Evolutionary conservation across 495 filamentous ascomycete species (phyloP).

Genomic region (Aspergillus taichungensis): DNA sequence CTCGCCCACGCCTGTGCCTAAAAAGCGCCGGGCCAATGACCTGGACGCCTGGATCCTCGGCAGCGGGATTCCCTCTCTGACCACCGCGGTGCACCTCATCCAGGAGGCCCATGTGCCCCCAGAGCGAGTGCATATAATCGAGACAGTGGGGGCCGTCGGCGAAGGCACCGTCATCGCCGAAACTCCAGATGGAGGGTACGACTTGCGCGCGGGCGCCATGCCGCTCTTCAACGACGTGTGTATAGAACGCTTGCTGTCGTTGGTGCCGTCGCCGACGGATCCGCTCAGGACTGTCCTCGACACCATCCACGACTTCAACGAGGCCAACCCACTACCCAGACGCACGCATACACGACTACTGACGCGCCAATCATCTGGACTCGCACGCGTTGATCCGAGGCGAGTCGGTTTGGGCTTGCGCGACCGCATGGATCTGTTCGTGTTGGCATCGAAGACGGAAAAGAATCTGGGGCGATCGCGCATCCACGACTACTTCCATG

Average conservation of each 20-base stretch:
- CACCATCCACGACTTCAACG: conserved; percentile 20
- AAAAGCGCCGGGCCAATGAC: conserved; percentile 3
- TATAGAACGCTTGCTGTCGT: conserved; percentile 25
- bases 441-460: conserved; percentile 22
- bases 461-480: conserved; percentile 21
- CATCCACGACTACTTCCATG: conserved; percentile 27
- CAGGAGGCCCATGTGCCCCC: conserved; percentile 34
- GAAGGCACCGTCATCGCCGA: conserved; percentile 27
- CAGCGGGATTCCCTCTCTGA: conserved; percentile 33
- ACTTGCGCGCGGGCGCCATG: conserved; percentile 28
- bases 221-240: conserved; percentile 29
- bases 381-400: conserved; percentile 2
- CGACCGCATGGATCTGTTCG: conserved; percentile 25
- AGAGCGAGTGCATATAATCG: conserved; percentile 33
- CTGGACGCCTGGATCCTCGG: conserved; percentile 28
- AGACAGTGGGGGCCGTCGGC: conserved; percentile 19
- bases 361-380: neutral
- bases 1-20: neutral
- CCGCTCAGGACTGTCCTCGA: conserved; percentile 17
- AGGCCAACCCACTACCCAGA: neutral
- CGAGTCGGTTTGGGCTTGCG: conserved; percentile 15
- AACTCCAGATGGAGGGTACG: conserved; percentile 28
- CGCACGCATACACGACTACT: conserved; percentile 12
- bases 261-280: conserved; percentile 23
- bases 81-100: conserved; percentile 33